Conservation (phyloP, 2,329 filamentous ascomycete species). For the Trichoderma gracile region DNA sequence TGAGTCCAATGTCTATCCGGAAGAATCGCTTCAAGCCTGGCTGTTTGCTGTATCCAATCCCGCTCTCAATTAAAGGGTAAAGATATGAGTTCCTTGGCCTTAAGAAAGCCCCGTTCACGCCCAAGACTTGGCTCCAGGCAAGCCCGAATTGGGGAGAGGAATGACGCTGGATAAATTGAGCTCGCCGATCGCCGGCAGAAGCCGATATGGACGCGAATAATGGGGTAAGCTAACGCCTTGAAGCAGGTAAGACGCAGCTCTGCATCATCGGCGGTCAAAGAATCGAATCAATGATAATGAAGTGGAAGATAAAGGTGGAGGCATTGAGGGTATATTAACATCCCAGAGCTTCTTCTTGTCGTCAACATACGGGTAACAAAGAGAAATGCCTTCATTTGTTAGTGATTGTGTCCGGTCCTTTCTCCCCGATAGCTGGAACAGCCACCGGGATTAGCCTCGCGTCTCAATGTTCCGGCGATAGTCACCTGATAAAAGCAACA, state of each 20-base stretch:
- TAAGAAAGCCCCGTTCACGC: neutral
- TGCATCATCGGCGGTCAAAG: slow-evolving; percentile 3
- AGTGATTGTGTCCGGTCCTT: too few species aligned
- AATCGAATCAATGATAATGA: too few species aligned
- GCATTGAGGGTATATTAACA: too few species aligned
- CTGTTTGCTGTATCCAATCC: neutral
- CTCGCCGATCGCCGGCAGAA: slow-evolving; percentile 16
- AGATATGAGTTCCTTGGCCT: neutral
- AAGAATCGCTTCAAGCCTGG: neutral
- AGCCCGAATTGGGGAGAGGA: slow-evolving; percentile 14
- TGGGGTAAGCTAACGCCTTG: slow-evolving; percentile 18
- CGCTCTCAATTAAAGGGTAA: neutral
- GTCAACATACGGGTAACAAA: too few species aligned
- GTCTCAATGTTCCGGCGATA: neutral
- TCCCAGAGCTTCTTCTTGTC: too few species aligned
- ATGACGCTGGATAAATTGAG: slow-evolving; percentile 3
- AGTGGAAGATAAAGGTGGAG: too few species aligned
- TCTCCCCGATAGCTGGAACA: neutral
- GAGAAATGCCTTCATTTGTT: too few species aligned
- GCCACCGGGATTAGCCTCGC: neutral
- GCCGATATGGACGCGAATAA: neutral
- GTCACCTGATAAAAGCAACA: too few species aligned
- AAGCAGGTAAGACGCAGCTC: slow-evolving; percentile 5
- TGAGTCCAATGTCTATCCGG: neutral
- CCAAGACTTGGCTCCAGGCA: neutral